phyloP scores from a whole-genome alignment of 1,284 basidiomycete species.

The Moniliophthora roreri region DNA sequence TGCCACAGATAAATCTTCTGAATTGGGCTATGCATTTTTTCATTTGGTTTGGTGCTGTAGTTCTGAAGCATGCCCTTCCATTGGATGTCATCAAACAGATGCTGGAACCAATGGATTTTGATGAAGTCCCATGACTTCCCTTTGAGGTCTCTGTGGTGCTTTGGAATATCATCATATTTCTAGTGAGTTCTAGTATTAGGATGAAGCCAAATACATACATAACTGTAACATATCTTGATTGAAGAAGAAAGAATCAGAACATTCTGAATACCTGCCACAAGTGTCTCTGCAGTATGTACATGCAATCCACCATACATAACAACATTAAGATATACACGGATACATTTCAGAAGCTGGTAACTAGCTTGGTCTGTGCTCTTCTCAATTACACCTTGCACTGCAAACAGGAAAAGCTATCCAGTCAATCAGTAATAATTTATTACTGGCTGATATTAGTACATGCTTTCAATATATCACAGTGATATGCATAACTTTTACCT shows the following conservation, averaged over 20 bases:
- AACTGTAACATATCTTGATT: conserved; percentile 20
- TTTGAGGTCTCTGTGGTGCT: conserved; percentile 12
- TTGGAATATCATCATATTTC: conserved; percentile 4
- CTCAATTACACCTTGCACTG: conserved; percentile 23
- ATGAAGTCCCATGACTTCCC: conserved; percentile 35
- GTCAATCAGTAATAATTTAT: too few species aligned
- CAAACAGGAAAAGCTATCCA: conserved; percentile 28
- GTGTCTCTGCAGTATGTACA: conserved; percentile 30
- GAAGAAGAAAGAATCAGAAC: conserved; percentile 18
- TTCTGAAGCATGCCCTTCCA: conserved; percentile 29
- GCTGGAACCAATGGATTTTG: conserved; percentile 31
- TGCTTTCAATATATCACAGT: background rate
- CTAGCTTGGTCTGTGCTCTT: conserved; percentile 8
- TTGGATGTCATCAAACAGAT: conserved; percentile 31
- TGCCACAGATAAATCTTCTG: conserved; percentile 26
- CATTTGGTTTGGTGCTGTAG: conserved; percentile 33
- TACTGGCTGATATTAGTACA: too few species aligned
- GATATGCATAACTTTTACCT: too few species aligned
- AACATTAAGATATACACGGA: conserved; percentile 29
- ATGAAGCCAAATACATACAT: background rate
- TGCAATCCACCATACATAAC: conserved; percentile 29
- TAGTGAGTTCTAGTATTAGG: background rate
- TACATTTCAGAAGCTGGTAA: conserved; percentile 24
- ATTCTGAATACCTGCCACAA: conserved; percentile 23
- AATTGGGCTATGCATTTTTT: conserved; percentile 29